These are phyloP conservation scores for Cubamyces lactineus DNA, from an alignment of 768 basidiomycete species.

Conservation along the genomic window DNA sequence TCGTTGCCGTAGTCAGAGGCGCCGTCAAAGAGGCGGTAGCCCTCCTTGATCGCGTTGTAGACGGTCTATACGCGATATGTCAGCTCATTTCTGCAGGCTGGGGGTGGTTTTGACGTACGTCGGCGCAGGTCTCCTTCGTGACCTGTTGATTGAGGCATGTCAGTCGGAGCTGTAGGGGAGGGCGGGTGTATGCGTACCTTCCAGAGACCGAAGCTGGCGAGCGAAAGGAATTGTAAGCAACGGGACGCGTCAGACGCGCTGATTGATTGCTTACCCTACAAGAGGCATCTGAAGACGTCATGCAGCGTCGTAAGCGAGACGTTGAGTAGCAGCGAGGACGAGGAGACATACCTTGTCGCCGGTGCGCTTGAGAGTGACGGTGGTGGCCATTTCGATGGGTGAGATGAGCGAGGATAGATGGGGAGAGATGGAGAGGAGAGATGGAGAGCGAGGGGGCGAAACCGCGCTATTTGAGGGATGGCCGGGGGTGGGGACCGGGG, in stretches of 20 bases:
- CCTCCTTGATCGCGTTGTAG: slow-evolving; percentile 83
- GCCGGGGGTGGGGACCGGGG: slow-evolving; percentile 5
- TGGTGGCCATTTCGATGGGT: slow-evolving; percentile 48
- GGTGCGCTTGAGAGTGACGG: slow-evolving; percentile 58
- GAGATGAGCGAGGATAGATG: slow-evolving; percentile 15
- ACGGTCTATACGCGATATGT: slow-evolving; percentile 55
- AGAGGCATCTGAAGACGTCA: slow-evolving; percentile 59
- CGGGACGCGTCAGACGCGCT: slow-evolving; percentile 1
- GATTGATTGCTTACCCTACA: slow-evolving; percentile 55
- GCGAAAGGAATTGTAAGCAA: not conserved
- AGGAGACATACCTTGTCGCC: slow-evolving; percentile 51
- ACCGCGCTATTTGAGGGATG: slow-evolving; percentile 15
- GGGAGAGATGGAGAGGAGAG: slow-evolving; percentile 15
- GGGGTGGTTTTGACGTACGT: slow-evolving; percentile 42
- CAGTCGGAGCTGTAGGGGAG: not conserved
- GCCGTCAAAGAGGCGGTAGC: slow-evolving; percentile 86
- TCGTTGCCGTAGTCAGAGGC: slow-evolving; percentile 92
- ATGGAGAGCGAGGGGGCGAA: slow-evolving; percentile 10
- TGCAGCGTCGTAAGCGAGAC: not conserved
- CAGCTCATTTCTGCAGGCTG: slow-evolving; percentile 2
- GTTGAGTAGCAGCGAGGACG: not conserved
- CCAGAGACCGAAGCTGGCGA: slow-evolving; percentile 66
- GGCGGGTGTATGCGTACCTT: slow-evolving; percentile 46
- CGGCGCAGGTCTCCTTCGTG: slow-evolving; percentile 60
- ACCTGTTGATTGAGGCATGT: slow-evolving; percentile 45